Percentiles rank a stretch among this genome's conserved stretches.
Evolutionary conservation across 2,329 filamentous ascomycete species (phyloP).

Genomic region (Chrysoporthe austroafricana): DNA sequence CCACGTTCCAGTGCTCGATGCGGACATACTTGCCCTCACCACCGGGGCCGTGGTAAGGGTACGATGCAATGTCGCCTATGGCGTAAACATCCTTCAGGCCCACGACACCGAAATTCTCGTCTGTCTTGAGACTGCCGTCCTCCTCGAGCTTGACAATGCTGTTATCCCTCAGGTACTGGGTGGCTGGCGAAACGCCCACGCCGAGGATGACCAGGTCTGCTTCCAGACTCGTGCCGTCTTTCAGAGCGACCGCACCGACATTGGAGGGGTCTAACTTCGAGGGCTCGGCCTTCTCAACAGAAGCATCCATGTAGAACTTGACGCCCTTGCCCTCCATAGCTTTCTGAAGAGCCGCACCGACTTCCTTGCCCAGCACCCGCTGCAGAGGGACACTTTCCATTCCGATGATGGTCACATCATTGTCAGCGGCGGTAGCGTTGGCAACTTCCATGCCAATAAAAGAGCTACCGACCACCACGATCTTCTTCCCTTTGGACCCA

Average conservation of each 20-base stretch:
- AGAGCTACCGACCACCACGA: slow-evolving; percentile 88
- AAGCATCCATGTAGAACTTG: slow-evolving; percentile 82
- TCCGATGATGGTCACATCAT: slow-evolving; percentile 83
- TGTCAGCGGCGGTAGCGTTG: slow-evolving; percentile 77
- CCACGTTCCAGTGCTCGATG: slow-evolving; percentile 99
- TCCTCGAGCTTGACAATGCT: slow-evolving; percentile 70
- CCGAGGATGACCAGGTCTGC: slow-evolving; percentile 92
- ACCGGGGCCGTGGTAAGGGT: slow-evolving; percentile 90
- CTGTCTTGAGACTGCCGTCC: slow-evolving; percentile 83
- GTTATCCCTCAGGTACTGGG: slow-evolving; percentile 79
- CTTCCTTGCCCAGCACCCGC: slow-evolving; percentile 78
- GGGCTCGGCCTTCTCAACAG: slow-evolving; percentile 81
- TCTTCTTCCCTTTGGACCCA: slow-evolving; percentile 84
- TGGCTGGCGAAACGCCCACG: slow-evolving; percentile 85
- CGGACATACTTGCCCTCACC: slow-evolving; percentile 73
- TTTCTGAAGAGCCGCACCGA: slow-evolving; percentile 80
- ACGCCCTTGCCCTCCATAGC: slow-evolving; percentile 83
- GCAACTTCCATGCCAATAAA: slow-evolving; percentile 99
- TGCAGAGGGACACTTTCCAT: slow-evolving; percentile 87
- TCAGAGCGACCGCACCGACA: slow-evolving; percentile 80
- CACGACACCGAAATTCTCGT: slow-evolving; percentile 77
- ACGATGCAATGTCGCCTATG: slow-evolving; percentile 92
- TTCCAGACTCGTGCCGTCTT: slow-evolving; percentile 81
- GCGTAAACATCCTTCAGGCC: slow-evolving; percentile 86
- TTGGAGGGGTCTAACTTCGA: slow-evolving; percentile 68